Evolutionary conservation across 768 basidiomycete genomes (phyloP), one percentile per base, ranked within the genome.

Genomic region (Boletellus ananas): DNA sequence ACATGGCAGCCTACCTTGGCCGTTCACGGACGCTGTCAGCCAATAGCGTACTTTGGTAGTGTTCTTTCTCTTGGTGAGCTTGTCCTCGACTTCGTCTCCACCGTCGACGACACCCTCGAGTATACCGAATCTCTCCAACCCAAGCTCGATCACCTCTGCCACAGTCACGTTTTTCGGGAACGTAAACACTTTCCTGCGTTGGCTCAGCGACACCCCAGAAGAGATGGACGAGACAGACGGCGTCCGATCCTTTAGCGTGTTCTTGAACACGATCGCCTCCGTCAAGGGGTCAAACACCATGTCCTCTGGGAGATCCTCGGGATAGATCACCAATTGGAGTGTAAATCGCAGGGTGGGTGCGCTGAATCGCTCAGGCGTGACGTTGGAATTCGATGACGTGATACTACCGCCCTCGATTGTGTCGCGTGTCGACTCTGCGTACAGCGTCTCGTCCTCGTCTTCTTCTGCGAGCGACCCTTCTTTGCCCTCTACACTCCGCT

Each of bases 101-200:
- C 96, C 96, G 66, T 97, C 94, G 3, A 98, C 95, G 2, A 99
- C 93, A n/a, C 94, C 96, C 34, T 96, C 95, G 33, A 81, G 73
- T 49, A 99, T 96, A 3, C 96, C 96, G 62, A 98, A 97, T 50
- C 93, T 72, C 62, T 97, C 96, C 55, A 99, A 65, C 6, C 87
- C 89, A 34, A 90, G 74, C 67, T 99, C 96, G 34, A 96, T 92
- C 13, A 94, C 94, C 68, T 99, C 96, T 0, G 94, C 91, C 3
- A 97, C 96, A 0, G 92, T 98, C 33, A 89, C 85, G 60, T 96
- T 98, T 69, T 91, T 88, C 1, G 95, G 91, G 70, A 98, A 87
- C 54, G 89, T 81, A 65, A 98, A 89, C 40, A 95, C 79, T 68
- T 94, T 94, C 51, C 83, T 78, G 39, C 91, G 75, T 54, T 84